phyloP scores from a whole-genome alignment of 768 basidiomycete genomes.

The Clitopilus hobsonii region DNA sequence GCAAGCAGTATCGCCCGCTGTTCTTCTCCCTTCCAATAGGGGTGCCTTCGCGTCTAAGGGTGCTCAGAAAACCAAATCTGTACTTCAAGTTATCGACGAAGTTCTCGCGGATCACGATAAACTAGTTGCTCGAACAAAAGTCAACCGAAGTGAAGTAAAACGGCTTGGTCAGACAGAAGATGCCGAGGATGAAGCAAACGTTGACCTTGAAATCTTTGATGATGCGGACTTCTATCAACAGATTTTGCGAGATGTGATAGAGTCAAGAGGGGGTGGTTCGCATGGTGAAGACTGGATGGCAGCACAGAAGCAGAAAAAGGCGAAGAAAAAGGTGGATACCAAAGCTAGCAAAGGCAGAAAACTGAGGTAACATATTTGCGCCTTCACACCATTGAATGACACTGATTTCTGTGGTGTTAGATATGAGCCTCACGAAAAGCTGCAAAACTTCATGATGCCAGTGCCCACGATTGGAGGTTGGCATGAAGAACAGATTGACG shows the following conservation, averaged over 20 bases:
- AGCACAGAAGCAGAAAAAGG: constrained; percentile 63
- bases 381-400: not conserved
- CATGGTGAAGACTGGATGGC: constrained; percentile 59
- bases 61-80: constrained; percentile 54
- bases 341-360: constrained; percentile 95
- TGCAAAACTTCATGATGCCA: constrained; percentile 97
- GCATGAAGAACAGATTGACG: constrained; percentile 97
- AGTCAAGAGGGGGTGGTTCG: constrained; percentile 45
- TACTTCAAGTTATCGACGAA: constrained; percentile 76
- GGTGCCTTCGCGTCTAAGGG: constrained; percentile 59
- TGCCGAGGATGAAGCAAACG: constrained; percentile 26
- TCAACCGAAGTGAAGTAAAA: constrained; percentile 43
- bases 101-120: constrained; percentile 54
- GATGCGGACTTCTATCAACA: constrained; percentile 95
- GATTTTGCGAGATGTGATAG: constrained; percentile 87
- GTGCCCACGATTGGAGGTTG: constrained; percentile 65
- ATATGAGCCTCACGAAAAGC: constrained; percentile 92
- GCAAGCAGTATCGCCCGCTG: constrained; percentile 83
- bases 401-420: constrained; percentile 39
- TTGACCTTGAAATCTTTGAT: constrained; percentile 63
- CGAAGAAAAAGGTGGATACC: constrained; percentile 88
- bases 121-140: constrained; percentile 59
- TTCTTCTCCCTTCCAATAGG: constrained; percentile 64
- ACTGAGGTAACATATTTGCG: constrained; percentile 54
- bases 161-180: constrained; percentile 34